Evolutionary conservation across 2,329 filamentous ascomycete species (phyloP).

Genomic region (Sclerotinia minor): DNA sequence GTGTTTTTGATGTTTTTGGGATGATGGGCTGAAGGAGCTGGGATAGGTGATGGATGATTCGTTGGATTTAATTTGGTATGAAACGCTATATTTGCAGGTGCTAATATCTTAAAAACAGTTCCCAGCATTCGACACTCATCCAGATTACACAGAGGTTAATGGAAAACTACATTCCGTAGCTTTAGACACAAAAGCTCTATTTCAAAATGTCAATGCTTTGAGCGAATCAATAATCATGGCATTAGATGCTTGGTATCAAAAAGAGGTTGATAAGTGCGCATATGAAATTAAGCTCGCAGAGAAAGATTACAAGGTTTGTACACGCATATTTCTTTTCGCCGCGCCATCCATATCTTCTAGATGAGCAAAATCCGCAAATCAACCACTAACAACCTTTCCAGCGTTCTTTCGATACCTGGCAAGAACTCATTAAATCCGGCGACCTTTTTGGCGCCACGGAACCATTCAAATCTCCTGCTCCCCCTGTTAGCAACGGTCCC

Average conservation of each 20-base stretch:
- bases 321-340: too few relatives aligned
- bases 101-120: conserved; percentile 13
- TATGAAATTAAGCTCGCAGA: conserved; percentile 24
- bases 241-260: conserved; percentile 23
- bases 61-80: background rate
- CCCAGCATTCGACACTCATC: conserved; percentile 25
- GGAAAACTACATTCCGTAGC: conserved; percentile 22
- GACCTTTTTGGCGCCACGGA: conserved; percentile 22
- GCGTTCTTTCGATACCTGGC: conserved; percentile 24
- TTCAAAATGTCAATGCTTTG: conserved; percentile 23
- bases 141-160: conserved; percentile 26
- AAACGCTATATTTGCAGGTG: background rate
- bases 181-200: conserved; percentile 23
- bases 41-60: background rate
- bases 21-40: background rate
- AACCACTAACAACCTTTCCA: background rate
- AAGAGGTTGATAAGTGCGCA: conserved; percentile 22
- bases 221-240: conserved; percentile 23
- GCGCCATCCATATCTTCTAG: too few relatives aligned
- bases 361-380: background rate
- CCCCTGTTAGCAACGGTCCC: background rate
- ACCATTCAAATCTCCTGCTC: conserved; percentile 18
- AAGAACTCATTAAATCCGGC: conserved; percentile 25
- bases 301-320: conserved; percentile 24
- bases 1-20: background rate